Evolutionary conservation across 345 rosid species (phyloP), one percentile per base, ranked within the genome.

Genomic region (Corchorus olitorius): DNA sequence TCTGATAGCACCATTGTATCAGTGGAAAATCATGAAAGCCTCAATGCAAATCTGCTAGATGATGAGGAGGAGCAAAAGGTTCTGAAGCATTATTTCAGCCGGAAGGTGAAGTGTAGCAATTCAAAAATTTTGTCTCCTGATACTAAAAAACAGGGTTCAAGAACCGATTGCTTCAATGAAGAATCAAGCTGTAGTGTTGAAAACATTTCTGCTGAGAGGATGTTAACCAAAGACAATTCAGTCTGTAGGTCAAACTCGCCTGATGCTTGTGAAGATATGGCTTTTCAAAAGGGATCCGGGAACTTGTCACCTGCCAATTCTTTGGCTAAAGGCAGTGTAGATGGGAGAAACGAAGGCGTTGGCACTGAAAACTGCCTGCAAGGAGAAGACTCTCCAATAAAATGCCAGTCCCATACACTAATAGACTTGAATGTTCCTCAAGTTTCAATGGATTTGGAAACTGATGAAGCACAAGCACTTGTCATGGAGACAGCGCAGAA

Each of bases 391-490:
- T 84, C 83, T 74, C 70, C 64, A 0, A 81, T 39, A 60, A 81
- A 69, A 61, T 76, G 49, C 73, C 86, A 83, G 67, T 53, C 55
- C 45, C 83, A 78, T 33, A 72, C 81, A 71, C 73, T 83, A 77
- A 83, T 89, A 13, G 89, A 89, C 79, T 79, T 91, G 79, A 91
- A 88, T 53, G 55, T 87, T 50, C 86, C 90, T 50, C 86, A 79
- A 65, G 81, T 84, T 74, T 79, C 85, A 75, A 71, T 77, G 45
- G 91, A 83, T 72, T 70, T 59, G 50, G 89, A 78, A 68, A 72
- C 35, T 66, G 76, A 78, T 48, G 82, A 76, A 61, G 76, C 71
- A 13, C 74, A 76, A 61, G 76, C 71, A 13, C 74, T 81, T 67
- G 62, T 68, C 49, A 55, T 54, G 34, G 81, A 81, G 65, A 73